phyloP scores from a whole-genome alignment of 2,329 filamentous ascomycete species.

The Fonsecaea monophora region DNA sequence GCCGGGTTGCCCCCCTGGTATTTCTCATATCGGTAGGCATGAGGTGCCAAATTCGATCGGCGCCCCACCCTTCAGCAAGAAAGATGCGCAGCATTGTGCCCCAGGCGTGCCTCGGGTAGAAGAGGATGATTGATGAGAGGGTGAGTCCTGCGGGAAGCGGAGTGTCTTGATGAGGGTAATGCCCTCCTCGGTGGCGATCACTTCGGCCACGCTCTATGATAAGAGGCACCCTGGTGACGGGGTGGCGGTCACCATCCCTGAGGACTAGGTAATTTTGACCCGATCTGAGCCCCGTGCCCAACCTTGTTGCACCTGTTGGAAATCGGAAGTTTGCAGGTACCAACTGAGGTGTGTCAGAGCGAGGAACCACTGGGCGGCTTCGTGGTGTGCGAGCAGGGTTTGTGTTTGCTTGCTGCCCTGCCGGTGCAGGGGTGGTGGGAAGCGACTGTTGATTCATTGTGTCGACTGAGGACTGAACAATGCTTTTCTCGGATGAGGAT shows the following conservation, averaged over 20 bases:
- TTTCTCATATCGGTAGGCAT: conserved; percentile 16
- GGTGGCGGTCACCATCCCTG: background rate
- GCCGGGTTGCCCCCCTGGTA: conserved; percentile 12
- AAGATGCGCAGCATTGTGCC: conserved; percentile 35
- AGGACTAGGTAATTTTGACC: background rate
- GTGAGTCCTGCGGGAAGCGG: conserved; percentile 31
- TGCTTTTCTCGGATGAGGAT: no score
- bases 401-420: background rate
- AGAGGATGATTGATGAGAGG: conserved; percentile 28
- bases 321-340: background rate
- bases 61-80: conserved; percentile 34
- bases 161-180: background rate
- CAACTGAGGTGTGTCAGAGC: background rate
- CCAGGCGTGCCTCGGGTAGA: conserved; percentile 38
- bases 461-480: background rate
- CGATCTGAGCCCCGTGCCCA: background rate
- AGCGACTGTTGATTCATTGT: background rate
- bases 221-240: background rate
- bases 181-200: background rate
- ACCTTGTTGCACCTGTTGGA: background rate
- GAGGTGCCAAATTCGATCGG: conserved; percentile 34
- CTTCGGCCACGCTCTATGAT: background rate
- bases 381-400: background rate
- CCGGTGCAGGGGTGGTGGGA: background rate
- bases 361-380: background rate